These are phyloP conservation scores for Lignosus rhinocerotis DNA, from an alignment of 1,284 basidiomycete species.

Conservation along the genomic window DNA sequence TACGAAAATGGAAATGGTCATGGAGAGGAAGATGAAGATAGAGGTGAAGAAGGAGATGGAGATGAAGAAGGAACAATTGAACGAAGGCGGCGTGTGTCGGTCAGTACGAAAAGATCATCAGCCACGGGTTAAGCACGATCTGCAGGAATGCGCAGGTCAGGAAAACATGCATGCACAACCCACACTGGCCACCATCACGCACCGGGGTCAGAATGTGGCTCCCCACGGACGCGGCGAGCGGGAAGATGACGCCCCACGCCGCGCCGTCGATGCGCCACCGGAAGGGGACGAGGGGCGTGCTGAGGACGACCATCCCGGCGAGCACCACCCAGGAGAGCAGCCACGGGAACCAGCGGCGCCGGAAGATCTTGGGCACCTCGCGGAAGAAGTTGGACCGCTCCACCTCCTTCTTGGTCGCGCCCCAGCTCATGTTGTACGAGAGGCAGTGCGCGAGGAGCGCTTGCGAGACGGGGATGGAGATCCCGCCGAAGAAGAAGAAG, in stretches of 20 bases:
- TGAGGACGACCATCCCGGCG: constrained; percentile 42
- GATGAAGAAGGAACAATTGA: too few species aligned
- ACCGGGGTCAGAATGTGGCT: constrained; percentile 46
- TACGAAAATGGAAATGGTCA: too few species aligned
- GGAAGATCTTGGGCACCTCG: constrained; percentile 55
- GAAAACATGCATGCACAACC: too few species aligned
- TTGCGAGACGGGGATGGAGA: constrained; percentile 47
- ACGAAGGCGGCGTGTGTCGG: too few species aligned
- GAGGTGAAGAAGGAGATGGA: too few species aligned
- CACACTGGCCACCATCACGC: constrained; percentile 10
- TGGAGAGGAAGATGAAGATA: too few species aligned
- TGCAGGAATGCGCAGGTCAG: constrained; percentile 12
- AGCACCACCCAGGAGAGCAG: constrained; percentile 42
- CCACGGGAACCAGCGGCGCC: constrained; percentile 48
- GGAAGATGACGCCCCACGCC: constrained; percentile 46
- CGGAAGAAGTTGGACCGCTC: constrained; percentile 60
- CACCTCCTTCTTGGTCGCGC: constrained; percentile 48
- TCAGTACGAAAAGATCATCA: constrained; percentile 52
- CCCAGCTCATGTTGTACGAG: constrained; percentile 59
- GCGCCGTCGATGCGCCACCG: constrained; percentile 45
- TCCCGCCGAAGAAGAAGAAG: constrained; percentile 58
- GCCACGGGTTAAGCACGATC: constrained; percentile 51
- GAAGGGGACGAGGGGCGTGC: constrained; percentile 41
- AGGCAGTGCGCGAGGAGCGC: constrained; percentile 55
- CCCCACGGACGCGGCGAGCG: constrained; percentile 38